Evolutionary conservation across 441 rosid genomes (phyloP).

Genomic region (Adansonia madagascariensis): DNA sequence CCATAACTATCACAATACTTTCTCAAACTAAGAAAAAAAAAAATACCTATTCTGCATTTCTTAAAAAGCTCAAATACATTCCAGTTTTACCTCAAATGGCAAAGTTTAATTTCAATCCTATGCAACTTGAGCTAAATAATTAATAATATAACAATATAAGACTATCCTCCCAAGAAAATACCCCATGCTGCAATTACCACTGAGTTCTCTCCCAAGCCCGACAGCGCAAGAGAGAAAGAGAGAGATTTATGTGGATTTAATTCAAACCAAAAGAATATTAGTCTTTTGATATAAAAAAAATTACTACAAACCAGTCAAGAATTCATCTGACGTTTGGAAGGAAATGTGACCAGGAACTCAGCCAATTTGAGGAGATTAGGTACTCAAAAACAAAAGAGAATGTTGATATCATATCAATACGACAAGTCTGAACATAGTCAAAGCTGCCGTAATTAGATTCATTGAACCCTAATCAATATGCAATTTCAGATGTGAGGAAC

Average conservation of each 20-base stretch:
- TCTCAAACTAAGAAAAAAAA: background rate
- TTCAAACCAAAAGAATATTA: background rate
- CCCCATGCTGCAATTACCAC: background rate
- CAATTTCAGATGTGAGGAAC: background rate
- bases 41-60: background rate
- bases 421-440: constrained; percentile 1
- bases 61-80: background rate
- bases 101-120: background rate
- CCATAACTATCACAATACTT: background rate
- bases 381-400: background rate
- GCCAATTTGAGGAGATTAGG: background rate
- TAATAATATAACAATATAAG: background rate
- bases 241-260: background rate
- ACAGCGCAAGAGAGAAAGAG: background rate
- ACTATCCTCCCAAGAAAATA: constrained; percentile 7
- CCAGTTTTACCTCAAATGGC: background rate
- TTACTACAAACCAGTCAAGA: background rate
- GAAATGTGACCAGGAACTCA: background rate
- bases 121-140: background rate
- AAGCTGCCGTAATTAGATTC: background rate
- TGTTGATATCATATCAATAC: background rate
- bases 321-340: background rate
- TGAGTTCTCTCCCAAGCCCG: background rate
- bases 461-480: background rate
- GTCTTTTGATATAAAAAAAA: background rate